Base-by-base conservation (phyloP, 2,329 filamentous ascomycete genomes). In the Blastomyces emzantsi region DNA sequence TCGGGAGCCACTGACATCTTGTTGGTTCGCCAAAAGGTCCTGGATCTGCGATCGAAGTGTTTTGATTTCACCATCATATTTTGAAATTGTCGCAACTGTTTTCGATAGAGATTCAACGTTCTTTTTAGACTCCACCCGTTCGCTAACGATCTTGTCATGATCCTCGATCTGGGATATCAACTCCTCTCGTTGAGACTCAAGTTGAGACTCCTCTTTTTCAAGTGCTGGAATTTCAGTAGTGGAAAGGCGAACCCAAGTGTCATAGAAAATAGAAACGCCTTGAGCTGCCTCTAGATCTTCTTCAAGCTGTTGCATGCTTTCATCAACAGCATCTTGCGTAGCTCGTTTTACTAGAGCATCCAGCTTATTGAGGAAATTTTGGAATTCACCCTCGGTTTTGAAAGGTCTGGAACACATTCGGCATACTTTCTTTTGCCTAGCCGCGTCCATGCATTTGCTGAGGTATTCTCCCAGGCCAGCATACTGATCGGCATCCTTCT, bases 91-190 rank as follows among this genome's bases (percentile, higher is more conserved):
- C 64, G 84, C 81, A 8, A 97, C 86, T 1, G 89, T 90, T 74
- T 90, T 91, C 55, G 83, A 82, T 67, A 97, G 81, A 2, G 86
- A 84, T 65, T 96, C 90, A 7, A 93, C 78, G 49, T 94, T 90
- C 68, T 85, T 83, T 70, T 87, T 87, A 55, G 83, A 85, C 65
- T 88, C 84, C 61, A 85, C 83, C 28, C 77, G 76, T 55, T 87
- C 82, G 54, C 83, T 80, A 61, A 94, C 86, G 2, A 78, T 73
- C 45, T 82, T 82, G 69, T 96, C 92, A 66, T 87, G 81, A 61
- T 84, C 81, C 71, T 92, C 89, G 1, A 90, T 77, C 63, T 83
- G 80, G 47, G 81, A 80, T 60, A 90, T 77, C 28, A 89, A 74
- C 22, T 75, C 73, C 60, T 85, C 83, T 65, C 83, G 83, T 69